Conservation (phyloP, 164 flowering plant species). For the Sedum album region DNA sequence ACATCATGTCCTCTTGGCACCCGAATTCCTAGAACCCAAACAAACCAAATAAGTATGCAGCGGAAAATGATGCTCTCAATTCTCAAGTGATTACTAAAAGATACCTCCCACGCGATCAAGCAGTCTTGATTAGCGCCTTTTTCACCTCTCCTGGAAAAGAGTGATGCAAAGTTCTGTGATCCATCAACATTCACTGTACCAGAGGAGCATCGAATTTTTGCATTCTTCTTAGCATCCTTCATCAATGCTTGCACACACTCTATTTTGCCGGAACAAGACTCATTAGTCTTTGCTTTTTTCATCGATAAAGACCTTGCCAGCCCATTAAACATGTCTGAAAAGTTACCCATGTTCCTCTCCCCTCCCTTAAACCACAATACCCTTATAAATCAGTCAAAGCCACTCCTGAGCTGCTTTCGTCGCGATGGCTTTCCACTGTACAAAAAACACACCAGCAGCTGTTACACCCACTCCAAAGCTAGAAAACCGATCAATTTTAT, state of each 20-base stretch:
- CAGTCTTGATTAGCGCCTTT: constrained; percentile 93
- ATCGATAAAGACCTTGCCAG: constrained; percentile 47
- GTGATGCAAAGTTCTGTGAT: constrained; percentile 55
- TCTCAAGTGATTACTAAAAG: no score
- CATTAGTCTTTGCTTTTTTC: constrained; percentile 32
- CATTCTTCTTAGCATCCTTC: constrained; percentile 75
- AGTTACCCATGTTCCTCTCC: constrained; percentile 59
- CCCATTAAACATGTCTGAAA: constrained; percentile 65
- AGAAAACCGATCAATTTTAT: neutral
- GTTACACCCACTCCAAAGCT: no score
- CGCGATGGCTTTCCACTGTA: neutral
- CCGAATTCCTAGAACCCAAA: constrained; percentile 58
- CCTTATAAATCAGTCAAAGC: neutral
- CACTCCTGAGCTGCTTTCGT: no score
- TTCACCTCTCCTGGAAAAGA: constrained; percentile 57
- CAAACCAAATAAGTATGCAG: neutral
- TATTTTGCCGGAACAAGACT: constrained; percentile 30
- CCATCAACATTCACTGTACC: constrained; percentile 43
- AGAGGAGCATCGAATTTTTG: constrained; percentile 47
- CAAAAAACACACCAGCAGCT: neutral
- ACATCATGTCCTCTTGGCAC: constrained; percentile 69
- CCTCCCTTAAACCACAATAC: constrained; percentile 8
- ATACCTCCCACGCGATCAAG: constrained; percentile 88
- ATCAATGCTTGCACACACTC: constrained; percentile 58
- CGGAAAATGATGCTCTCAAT: neutral